A percentile compares a stretch with the other conserved stretches of the same genome.
Evolutionary conservation across 179 eudicot genomes (phyloP).

Genomic region (Camellia oleifera): DNA sequence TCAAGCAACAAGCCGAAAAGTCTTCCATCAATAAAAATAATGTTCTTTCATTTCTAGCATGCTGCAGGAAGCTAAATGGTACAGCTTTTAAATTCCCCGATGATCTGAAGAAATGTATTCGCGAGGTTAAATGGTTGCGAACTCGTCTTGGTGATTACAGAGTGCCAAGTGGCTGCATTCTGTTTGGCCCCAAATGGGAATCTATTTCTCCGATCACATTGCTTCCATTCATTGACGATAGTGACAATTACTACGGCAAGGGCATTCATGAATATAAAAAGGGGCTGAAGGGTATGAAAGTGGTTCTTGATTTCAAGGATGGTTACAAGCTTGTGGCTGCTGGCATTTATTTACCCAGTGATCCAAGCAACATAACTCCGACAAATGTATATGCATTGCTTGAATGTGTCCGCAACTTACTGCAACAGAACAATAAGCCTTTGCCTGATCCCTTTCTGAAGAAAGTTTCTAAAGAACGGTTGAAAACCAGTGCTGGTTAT

Average conservation of each 20-base stretch:
- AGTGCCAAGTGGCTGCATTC: constrained; percentile 52
- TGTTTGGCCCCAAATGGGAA: constrained; percentile 49
- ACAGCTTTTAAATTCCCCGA: constrained; percentile 22
- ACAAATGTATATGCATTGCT: constrained; percentile 40
- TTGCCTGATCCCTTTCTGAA: constrained; percentile 26
- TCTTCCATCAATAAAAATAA: constrained; percentile 33
- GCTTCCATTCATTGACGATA: constrained; percentile 74
- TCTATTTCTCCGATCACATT: constrained; percentile 39
- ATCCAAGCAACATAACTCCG: constrained; percentile 31
- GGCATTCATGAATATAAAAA: constrained; percentile 38
- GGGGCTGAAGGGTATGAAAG: constrained; percentile 52
- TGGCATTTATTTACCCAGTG: constrained; percentile 33
- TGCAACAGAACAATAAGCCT: not conserved
- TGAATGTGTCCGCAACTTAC: constrained; percentile 26
- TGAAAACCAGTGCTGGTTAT: constrained; percentile 51
- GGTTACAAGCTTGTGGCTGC: constrained; percentile 41
- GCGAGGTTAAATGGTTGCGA: constrained; percentile 49
- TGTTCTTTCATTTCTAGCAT: constrained; percentile 39
- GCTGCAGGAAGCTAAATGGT: constrained; percentile 32
- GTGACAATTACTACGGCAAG: constrained; percentile 44
- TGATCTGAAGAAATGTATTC: constrained; percentile 36
- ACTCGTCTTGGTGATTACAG: constrained; percentile 51
- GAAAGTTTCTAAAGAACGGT: constrained; percentile 32
- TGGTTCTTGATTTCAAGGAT: constrained; percentile 35
- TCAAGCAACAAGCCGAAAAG: constrained; percentile 39